Conservation (phyloP, 2,329 filamentous ascomycete species). For the Dissoconium aciculare region DNA sequence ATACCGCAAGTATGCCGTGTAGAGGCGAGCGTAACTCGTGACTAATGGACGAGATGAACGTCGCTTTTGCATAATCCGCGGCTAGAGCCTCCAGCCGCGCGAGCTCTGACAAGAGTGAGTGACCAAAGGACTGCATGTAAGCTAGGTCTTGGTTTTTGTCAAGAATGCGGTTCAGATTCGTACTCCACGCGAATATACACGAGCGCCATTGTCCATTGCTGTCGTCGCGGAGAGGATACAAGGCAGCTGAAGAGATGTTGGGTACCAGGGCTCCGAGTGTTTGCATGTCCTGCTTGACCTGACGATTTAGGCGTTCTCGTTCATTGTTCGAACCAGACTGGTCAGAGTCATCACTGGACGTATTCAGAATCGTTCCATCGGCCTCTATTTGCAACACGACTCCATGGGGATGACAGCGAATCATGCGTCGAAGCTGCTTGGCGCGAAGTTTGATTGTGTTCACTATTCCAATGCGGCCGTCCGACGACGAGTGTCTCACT, state of each 20-base stretch:
- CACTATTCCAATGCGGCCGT: too few species aligned
- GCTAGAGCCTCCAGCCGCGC: constrained; percentile 24
- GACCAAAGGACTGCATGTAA: constrained; percentile 25
- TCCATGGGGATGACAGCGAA: too few species aligned
- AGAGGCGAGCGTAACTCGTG: constrained; percentile 38
- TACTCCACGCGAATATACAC: constrained; percentile 27
- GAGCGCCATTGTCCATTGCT: constrained; percentile 3
- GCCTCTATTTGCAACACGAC: too few species aligned
- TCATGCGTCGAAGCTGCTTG: too few species aligned
- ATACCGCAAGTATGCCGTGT: constrained; percentile 32
- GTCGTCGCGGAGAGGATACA: not conserved
- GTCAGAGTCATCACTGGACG: not conserved
- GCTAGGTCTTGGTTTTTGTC: constrained; percentile 24
- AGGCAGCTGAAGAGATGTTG: not conserved
- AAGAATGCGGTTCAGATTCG: constrained; percentile 20
- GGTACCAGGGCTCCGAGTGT: too few species aligned
- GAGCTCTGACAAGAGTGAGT: constrained; percentile 27
- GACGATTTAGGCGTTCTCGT: not conserved
- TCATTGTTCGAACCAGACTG: not conserved
- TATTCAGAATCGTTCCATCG: too few species aligned
- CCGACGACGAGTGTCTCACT: too few species aligned
- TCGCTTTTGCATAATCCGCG: constrained; percentile 34
- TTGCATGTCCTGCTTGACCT: not conserved
- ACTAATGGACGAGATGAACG: constrained; percentile 37
- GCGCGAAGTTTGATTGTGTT: too few species aligned